Evolutionary conservation across 768 basidiomycete genomes (phyloP), one percentile per base, ranked within the genome.

Genomic region (Termitomyces sp.): DNA sequence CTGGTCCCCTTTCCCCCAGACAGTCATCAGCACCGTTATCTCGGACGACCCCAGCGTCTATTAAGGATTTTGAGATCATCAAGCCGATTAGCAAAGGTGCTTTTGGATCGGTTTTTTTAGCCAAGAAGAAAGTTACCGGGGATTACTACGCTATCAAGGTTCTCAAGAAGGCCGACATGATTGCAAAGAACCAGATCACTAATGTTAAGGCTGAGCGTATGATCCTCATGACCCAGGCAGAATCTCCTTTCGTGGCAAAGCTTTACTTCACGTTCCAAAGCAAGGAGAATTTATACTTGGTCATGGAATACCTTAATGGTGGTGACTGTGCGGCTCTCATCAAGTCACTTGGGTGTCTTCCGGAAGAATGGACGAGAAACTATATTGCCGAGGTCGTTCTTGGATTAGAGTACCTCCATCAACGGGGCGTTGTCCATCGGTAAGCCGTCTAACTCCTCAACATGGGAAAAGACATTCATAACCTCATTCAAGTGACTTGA

Each of bases 81-180:
- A 99, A 99, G 73, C 97, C 97, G 3, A 99, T 99, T 70, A 94
- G 91, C 72, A 98, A 98, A 69, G 97, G 97, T 55, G 97, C 97
- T 2, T 98, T 99, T 70, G 97, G 97, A 16, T 95, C 95, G 9
- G 97, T 99, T 55, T 99, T 97, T 73, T 81, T 99, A 54, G 93
- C 97, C 45, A 98, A 96, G 80, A 99, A 99, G 83, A 95, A 93
- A 67, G 90, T 83, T 6, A 99, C 97, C 2, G 97, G 97, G 54
- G 97, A 98, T 73, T 98, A 98, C 74, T 99, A 89, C 75, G 97
- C 97, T 30, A 96, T 99, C 84, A 99, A 99, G 75, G 95, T 98
- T n/a, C 75, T 99, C 70, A 98, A 96, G 78, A 99, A 99, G 78
- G 93, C 95, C n/a, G 97, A 99, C 75, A 99, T 99, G 97, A 98